These are phyloP conservation scores for Xerocomus nothofagi DNA, from an alignment of 1,284 basidiomycete species.

Conservation along the genomic window DNA sequence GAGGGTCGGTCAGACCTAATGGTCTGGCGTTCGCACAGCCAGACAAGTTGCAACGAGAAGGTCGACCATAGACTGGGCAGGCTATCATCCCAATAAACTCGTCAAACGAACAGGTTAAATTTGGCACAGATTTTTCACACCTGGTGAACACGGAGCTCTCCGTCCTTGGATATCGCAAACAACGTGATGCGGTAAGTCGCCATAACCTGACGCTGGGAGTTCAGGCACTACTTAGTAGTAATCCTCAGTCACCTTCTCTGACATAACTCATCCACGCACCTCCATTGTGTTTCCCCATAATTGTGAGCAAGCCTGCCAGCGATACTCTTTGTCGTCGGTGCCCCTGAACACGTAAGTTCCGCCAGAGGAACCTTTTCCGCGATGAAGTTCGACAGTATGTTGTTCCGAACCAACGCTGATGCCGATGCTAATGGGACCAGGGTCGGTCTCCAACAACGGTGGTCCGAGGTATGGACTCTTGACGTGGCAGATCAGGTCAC, in stretches of 20 bases:
- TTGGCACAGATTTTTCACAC: constrained; percentile 15
- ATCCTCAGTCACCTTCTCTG: not conserved
- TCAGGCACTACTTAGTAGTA: constrained; percentile 24
- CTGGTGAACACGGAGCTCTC: constrained; percentile 34
- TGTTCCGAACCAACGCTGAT: constrained; percentile 18
- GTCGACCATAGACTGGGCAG: constrained; percentile 27
- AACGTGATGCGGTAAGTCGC: constrained; percentile 35
- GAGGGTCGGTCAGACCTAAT: constrained; percentile 11
- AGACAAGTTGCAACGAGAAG: constrained; percentile 34
- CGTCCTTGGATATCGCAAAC: constrained; percentile 34
- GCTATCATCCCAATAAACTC: constrained; percentile 15
- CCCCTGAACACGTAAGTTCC: constrained; percentile 25
- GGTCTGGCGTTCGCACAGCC: constrained; percentile 32
- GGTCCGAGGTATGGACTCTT: constrained; percentile 33
- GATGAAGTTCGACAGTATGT: constrained; percentile 15
- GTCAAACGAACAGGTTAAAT: not conserved
- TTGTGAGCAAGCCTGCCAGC: constrained; percentile 23
- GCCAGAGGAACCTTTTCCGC: not conserved
- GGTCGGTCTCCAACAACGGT: constrained; percentile 9
- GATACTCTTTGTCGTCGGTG: constrained; percentile 25
- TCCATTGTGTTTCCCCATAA: constrained; percentile 18
- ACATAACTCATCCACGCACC: constrained; percentile 14
- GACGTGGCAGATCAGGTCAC: constrained; percentile 25
- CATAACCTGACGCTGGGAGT: constrained; percentile 24
- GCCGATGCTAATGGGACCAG: constrained; percentile 21